Base-by-base conservation (phyloP, 1,139 yeast genomes). In the Pichia norvegensis region DNA sequence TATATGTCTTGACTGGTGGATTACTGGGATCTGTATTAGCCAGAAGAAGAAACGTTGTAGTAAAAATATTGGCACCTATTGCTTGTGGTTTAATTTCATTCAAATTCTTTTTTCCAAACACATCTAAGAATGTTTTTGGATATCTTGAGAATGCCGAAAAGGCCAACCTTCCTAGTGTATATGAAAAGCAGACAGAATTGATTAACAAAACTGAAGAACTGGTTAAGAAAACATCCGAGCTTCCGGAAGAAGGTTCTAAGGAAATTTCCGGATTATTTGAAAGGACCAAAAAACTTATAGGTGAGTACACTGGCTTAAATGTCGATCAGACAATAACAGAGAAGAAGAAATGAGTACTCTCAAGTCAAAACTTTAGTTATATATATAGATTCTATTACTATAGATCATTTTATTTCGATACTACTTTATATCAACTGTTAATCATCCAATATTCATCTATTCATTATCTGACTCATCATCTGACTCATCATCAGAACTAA, bases 11-110 rank as follows among this genome's bases (percentile, higher is more conserved):
- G 13, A 78, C 88, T 38, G 92, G 90, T n/a, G 73, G 81, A 2
- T 73, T 90, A 56, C 70, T 94, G 4, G 97, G 97, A 44, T 77
- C 86, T 27, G 80, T 92, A 42, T 62, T 85, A 43, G 79, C 95
- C 3, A 86, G 95, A 60, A 81, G 81, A 57, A 74, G 86, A 51
- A 77, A 79, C 41, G 50, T 83, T 14, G 45, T 82, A 4, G 63
- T 85, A 16, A 79, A 82, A 57, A 67, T 74, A 4, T 53, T 77
- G 1, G 70, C 79, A 13, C 97, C 97, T 2, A 49, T 83, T 4
- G 65, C 73, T 0, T 72, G 85, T 43, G 95, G 95, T 16, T 55
- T 77, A 19, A 74, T 73, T 13, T 81, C 95, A 1, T 86, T 88
- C 67, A 76, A 72, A 49, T 76, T 79, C 64, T 81, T 84, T 54